These are phyloP conservation scores for Boletus pseudopeckii DNA, from an alignment of 768 basidiomycete species.

Conservation along the genomic window DNA sequence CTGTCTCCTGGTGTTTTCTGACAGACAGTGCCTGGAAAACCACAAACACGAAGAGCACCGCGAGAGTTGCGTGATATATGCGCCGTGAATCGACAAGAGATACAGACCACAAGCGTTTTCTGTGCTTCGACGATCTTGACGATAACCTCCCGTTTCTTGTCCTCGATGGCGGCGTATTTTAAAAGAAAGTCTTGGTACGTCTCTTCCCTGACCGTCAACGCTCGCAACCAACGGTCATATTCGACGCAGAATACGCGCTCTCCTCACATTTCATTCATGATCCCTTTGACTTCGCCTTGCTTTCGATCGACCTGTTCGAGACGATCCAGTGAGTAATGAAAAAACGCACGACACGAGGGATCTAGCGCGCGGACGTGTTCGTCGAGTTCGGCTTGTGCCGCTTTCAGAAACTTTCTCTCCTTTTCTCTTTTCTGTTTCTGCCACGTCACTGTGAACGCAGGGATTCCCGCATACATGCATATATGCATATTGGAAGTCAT, in stretches of 20 bases:
- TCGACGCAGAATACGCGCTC: slow-evolving; percentile 1
- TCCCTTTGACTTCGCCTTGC: slow-evolving; percentile 12
- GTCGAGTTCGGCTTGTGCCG: slow-evolving; percentile 24
- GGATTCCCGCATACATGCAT: background rate
- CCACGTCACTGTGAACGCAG: slow-evolving; percentile 25
- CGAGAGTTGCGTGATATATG: background rate
- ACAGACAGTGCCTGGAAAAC: slow-evolving; percentile 24
- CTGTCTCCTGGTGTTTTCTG: slow-evolving; percentile 25
- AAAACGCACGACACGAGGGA: background rate
- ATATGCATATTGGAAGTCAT: background rate
- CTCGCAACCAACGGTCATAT: background rate
- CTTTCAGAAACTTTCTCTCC: slow-evolving; percentile 21
- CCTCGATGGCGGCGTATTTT: slow-evolving; percentile 23
- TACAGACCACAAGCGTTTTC: slow-evolving; percentile 25
- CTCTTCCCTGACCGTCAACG: slow-evolving; percentile 18
- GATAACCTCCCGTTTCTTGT: slow-evolving; percentile 27
- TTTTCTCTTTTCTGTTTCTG: slow-evolving; percentile 30
- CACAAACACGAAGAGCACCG: background rate
- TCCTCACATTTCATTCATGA: slow-evolving; percentile 27
- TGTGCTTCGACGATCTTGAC: slow-evolving; percentile 24
- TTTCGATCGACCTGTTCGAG: slow-evolving; percentile 22
- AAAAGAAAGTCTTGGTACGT: slow-evolving; percentile 26
- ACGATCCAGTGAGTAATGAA: background rate
- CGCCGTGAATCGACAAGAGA: background rate
- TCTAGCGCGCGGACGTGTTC: slow-evolving; percentile 14